These are phyloP conservation scores for Nitzschia sp. DNA, from an alignment of 108 stramenopile species.

Conservation along the genomic window DNA sequence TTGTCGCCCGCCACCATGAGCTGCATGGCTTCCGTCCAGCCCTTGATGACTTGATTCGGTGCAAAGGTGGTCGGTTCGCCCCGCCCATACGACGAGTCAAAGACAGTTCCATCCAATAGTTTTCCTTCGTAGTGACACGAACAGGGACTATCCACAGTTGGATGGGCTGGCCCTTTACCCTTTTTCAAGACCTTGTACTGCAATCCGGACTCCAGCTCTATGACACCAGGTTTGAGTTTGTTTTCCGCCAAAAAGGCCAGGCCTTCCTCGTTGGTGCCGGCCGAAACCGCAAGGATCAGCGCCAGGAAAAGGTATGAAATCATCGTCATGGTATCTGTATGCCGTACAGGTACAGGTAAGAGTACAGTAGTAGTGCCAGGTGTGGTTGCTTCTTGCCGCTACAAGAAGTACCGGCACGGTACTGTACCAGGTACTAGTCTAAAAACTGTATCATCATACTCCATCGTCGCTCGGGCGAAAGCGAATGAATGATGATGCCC, in stretches of 20 bases:
- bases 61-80: conserved; percentile 85
- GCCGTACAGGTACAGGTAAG: no score
- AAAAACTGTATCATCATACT: no score
- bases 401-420: no score
- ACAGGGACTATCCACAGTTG: conserved; percentile 67
- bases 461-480: no score
- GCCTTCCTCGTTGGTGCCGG: conserved; percentile 74
- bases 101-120: conserved; percentile 85
- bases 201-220: conserved; percentile 73
- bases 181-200: conserved; percentile 83
- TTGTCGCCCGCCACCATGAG: conserved; percentile 89
- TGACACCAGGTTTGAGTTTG: conserved; percentile 65
- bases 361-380: no score
- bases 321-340: no score
- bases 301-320: no score
- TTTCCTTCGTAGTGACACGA: conserved; percentile 91
- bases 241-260: conserved; percentile 77
- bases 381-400: no score
- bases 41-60: conserved; percentile 91
- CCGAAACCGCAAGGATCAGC: conserved; percentile 11
- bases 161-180: conserved; percentile 66
- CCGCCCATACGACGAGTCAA: conserved; percentile 86
- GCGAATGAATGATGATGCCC: no score
- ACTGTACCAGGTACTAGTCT: no score
- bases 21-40: conserved; percentile 82